Percentiles rank a stretch among this genome's conserved stretches.
These are phyloP conservation scores for Macrocybe gigantea DNA, from an alignment of 768 basidiomycete species.

Conservation along the genomic window DNA sequence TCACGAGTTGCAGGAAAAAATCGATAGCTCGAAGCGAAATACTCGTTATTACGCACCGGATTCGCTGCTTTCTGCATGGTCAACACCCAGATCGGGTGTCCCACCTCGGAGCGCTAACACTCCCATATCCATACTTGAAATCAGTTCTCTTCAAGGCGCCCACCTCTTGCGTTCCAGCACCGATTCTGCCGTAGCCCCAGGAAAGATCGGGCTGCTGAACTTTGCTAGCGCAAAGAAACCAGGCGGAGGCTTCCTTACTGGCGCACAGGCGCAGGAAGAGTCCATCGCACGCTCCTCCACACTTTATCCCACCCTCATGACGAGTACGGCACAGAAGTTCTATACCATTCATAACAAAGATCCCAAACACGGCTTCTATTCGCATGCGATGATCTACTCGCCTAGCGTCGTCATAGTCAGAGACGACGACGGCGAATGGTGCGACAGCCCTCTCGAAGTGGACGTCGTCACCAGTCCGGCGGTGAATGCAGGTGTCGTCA, in stretches of 20 bases:
- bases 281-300: slow-evolving; percentile 74
- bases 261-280: slow-evolving; percentile 78
- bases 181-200: slow-evolving; percentile 3
- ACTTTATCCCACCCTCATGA: slow-evolving; percentile 57
- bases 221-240: slow-evolving; percentile 74
- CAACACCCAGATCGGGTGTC: slow-evolving; percentile 31
- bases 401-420: slow-evolving; percentile 59
- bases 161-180: slow-evolving; percentile 27
- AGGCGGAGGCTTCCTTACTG: slow-evolving; percentile 70
- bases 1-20: slow-evolving; percentile 20
- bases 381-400: slow-evolving; percentile 77
- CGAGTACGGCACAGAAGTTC: slow-evolving; percentile 49
- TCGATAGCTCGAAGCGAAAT: slow-evolving; percentile 25
- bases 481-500: slow-evolving; percentile 57
- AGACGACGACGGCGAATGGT: slow-evolving; percentile 53
- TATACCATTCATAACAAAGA: slow-evolving; percentile 53
- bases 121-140: slow-evolving; percentile 47
- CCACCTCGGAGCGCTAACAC: slow-evolving; percentile 5
- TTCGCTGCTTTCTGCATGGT: slow-evolving; percentile 43
- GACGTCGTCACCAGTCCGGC: slow-evolving; percentile 71
- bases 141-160: slow-evolving; percentile 60
- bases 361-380: slow-evolving; percentile 52
- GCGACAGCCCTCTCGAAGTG: slow-evolving; percentile 44
- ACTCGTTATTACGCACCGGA: slow-evolving; percentile 53
- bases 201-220: slow-evolving; percentile 59